phyloP scores from a whole-genome alignment of 192 early-diverging fungal species.

The Lobosporangium transversale region DNA sequence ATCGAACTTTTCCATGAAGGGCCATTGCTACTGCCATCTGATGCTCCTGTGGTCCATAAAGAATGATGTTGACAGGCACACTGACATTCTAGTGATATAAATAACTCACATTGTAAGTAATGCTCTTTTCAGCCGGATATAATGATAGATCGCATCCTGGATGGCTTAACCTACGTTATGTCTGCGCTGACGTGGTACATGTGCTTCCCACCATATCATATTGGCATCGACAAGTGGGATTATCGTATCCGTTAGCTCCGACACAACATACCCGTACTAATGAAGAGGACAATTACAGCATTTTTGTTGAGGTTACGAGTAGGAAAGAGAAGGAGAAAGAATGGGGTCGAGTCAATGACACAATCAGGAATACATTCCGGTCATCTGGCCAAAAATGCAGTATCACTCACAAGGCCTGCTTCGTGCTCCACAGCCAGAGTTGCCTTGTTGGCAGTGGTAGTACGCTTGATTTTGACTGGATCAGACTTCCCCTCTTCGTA shows the following conservation, averaged over 20 bases:
- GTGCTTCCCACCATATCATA: conserved; percentile 50
- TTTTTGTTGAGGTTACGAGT: neutral
- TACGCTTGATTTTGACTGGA: conserved; percentile 22
- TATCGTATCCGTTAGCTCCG: conserved; percentile 37
- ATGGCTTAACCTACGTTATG: conserved; percentile 28
- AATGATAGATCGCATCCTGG: too few species aligned
- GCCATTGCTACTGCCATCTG: conserved; percentile 34
- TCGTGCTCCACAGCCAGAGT: conserved; percentile 46
- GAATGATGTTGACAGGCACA: conserved; percentile 49
- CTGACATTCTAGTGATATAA: conserved; percentile 30
- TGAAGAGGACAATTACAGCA: conserved; percentile 1
- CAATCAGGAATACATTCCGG: neutral
- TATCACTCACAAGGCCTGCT: conserved; percentile 26
- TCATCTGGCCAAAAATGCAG: neutral
- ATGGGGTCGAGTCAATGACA: conserved; percentile 7
- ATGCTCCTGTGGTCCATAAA: conserved; percentile 48
- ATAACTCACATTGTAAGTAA: neutral
- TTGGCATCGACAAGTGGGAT: conserved; percentile 34
- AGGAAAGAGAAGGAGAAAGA: conserved; percentile 5
- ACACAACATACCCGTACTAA: conserved; percentile 48
- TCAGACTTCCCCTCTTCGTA: conserved; percentile 48
- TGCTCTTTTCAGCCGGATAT: too few species aligned
- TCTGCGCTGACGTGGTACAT: conserved; percentile 33
- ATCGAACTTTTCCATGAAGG: conserved; percentile 31
- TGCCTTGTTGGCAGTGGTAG: conserved; percentile 30